Conservation (phyloP, 2,329 filamentous ascomycete genomes). For the Aureobasidium sp. region DNA sequence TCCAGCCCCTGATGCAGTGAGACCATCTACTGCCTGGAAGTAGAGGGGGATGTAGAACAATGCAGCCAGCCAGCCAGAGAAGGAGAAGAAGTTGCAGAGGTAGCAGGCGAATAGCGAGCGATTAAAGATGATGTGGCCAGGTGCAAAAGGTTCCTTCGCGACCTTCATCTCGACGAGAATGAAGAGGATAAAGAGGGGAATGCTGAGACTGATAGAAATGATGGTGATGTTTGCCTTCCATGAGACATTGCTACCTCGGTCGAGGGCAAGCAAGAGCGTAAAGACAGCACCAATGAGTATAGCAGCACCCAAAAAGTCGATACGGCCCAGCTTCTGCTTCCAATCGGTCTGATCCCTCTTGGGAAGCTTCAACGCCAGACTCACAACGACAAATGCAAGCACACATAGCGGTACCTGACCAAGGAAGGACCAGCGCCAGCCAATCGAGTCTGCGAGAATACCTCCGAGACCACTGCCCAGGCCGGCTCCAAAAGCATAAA, state of each 20-base stretch:
- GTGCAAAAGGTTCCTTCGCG: conserved; percentile 65
- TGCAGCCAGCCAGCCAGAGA: conserved; percentile 51
- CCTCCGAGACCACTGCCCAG: conserved; percentile 64
- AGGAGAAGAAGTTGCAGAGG: conserved; percentile 63
- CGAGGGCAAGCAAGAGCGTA: conserved; percentile 59
- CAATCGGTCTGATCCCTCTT: conserved; percentile 51
- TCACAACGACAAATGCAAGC: conserved; percentile 56
- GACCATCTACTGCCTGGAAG: conserved; percentile 63
- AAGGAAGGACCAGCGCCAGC: conserved; percentile 72
- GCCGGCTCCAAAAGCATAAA: conserved; percentile 60
- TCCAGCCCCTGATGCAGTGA: conserved; percentile 56
- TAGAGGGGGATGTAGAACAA: conserved; percentile 71
- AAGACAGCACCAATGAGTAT: conserved; percentile 59
- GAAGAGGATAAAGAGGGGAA: conserved; percentile 57
- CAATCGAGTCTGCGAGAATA: conserved; percentile 61
- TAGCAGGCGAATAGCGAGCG: conserved; percentile 59
- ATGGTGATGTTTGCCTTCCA: conserved; percentile 56
- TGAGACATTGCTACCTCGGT: conserved; percentile 63
- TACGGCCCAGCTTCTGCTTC: conserved; percentile 55
- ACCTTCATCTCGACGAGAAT: conserved; percentile 59
- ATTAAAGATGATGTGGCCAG: conserved; percentile 64
- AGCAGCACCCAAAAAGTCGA: conserved; percentile 67
- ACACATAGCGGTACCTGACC: conserved; percentile 61
- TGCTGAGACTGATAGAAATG: conserved; percentile 46
- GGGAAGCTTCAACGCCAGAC: conserved; percentile 55